Conservation (phyloP, 1,139 yeast species). For the Dujonia santamariae region DNA sequence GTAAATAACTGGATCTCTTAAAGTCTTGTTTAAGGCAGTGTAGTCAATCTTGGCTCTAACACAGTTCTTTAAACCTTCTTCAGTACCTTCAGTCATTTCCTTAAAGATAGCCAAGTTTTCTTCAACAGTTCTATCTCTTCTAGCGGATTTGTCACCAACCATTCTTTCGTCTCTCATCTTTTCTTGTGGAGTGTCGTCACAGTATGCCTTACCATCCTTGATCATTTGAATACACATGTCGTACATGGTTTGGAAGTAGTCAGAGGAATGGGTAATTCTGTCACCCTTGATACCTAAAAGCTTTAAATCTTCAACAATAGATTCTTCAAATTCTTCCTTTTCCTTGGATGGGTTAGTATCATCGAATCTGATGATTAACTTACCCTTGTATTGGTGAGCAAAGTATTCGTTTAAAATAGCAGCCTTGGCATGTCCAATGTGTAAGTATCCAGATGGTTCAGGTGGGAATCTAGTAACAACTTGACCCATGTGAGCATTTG, state of each 20-base stretch:
- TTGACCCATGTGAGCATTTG: conserved; percentile 86
- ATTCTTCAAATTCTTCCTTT: conserved; percentile 86
- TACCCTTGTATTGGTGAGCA: conserved; percentile 92
- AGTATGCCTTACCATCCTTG: conserved; percentile 93
- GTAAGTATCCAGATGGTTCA: conserved; percentile 84
- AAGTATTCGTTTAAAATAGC: conserved; percentile 93
- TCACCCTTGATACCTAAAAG: conserved; percentile 92
- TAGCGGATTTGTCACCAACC: conserved; percentile 87
- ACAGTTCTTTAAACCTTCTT: conserved; percentile 84
- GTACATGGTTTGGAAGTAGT: conserved; percentile 88
- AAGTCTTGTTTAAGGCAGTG: conserved; percentile 83
- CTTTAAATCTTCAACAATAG: conserved; percentile 85
- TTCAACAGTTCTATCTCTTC: conserved; percentile 89
- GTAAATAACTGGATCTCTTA: conserved; percentile 96
- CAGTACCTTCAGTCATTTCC: conserved; percentile 92
- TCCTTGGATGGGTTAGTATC: conserved; percentile 97
- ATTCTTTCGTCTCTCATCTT: conserved; percentile 97
- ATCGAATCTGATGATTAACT: conserved; percentile 90
- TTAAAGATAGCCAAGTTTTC: conserved; percentile 83
- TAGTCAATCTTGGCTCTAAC: conserved; percentile 94
- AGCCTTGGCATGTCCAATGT: conserved; percentile 96
- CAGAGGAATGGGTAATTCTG: conserved; percentile 80
- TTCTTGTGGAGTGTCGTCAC: conserved; percentile 93
- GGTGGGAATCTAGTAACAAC: conserved; percentile 99
- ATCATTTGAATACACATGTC: conserved; percentile 79